Percentiles rank a stretch among this genome's conserved stretches.
phyloP scores from a whole-genome alignment of 306 rosid species.

The Pterocarpus macrocarpus region DNA sequence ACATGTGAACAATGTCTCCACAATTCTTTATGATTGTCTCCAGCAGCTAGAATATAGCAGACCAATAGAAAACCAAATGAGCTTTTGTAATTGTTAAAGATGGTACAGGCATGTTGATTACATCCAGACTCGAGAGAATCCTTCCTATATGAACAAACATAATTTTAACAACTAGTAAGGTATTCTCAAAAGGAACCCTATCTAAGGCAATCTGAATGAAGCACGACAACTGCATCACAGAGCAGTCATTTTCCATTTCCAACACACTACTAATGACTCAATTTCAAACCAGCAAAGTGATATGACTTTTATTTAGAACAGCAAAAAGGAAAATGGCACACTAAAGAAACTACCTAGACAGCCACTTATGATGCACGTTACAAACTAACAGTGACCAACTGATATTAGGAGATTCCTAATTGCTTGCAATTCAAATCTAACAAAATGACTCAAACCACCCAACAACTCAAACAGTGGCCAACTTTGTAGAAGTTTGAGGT shows the following conservation, averaged over 20 bases:
- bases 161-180: slow-evolving; percentile 23
- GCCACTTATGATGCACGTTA: neutral
- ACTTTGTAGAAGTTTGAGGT: neutral
- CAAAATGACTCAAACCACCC: slow-evolving; percentile 4
- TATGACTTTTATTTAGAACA: slow-evolving; percentile 8
- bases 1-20: slow-evolving; percentile 98
- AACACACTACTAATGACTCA: neutral
- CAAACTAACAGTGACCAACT: slow-evolving; percentile 6
- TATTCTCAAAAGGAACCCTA: slow-evolving; percentile 8
- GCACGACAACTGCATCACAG: neutral
- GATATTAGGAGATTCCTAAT: neutral
- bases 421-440: slow-evolving; percentile 26
- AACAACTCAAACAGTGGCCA: neutral
- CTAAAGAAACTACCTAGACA: neutral
- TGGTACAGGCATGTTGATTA: slow-evolving; percentile 11
- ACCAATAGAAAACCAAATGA: slow-evolving; percentile 58
- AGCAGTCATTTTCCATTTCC: slow-evolving; percentile 2
- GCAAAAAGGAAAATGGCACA: slow-evolving; percentile 4
- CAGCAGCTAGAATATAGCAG: slow-evolving; percentile 76
- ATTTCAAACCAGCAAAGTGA: neutral
- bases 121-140: slow-evolving; percentile 21
- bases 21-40: slow-evolving; percentile 96
- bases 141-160: slow-evolving; percentile 10
- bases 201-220: neutral
- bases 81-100: slow-evolving; percentile 39